Conservation (phyloP, 257 asterid species). For the Przewalskia tangutica region DNA sequence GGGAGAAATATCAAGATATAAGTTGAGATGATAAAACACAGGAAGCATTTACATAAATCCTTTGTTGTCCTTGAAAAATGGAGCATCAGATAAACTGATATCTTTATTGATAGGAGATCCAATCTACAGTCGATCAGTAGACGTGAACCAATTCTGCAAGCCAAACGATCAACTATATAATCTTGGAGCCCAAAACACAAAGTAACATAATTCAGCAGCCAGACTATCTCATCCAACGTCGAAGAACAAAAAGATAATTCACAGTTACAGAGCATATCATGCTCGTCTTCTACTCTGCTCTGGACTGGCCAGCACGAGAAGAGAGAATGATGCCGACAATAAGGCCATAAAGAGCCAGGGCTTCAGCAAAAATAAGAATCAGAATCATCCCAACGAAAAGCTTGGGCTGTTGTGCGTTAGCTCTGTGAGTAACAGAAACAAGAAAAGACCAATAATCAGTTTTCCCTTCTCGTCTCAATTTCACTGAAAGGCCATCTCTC, state of each 20-base stretch:
- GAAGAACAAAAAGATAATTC: conserved; percentile 13
- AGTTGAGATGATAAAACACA: background rate
- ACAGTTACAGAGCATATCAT: background rate
- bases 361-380: conserved; percentile 48
- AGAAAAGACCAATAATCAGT: background rate
- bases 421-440: conserved; percentile 24
- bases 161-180: conserved; percentile 13
- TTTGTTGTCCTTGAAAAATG: background rate
- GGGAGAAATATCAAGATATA: background rate
- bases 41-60: background rate
- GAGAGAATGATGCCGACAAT: conserved; percentile 59
- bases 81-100: background rate
- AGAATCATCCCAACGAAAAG: conserved; percentile 57
- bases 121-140: conserved; percentile 24
- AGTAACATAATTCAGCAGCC: conserved; percentile 9
- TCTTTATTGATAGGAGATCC: conserved; percentile 26
- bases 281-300: conserved; percentile 38
- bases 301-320: conserved; percentile 58
- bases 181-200: conserved; percentile 10
- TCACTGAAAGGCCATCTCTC: background rate
- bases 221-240: conserved; percentile 15
- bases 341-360: conserved; percentile 52
- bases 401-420: conserved; percentile 51
- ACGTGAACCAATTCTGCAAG: conserved; percentile 7
- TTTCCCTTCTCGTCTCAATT: background rate